Conservation (phyloP, 192 early-diverging fungal genomes). For the Coemansia sp. region DNA sequence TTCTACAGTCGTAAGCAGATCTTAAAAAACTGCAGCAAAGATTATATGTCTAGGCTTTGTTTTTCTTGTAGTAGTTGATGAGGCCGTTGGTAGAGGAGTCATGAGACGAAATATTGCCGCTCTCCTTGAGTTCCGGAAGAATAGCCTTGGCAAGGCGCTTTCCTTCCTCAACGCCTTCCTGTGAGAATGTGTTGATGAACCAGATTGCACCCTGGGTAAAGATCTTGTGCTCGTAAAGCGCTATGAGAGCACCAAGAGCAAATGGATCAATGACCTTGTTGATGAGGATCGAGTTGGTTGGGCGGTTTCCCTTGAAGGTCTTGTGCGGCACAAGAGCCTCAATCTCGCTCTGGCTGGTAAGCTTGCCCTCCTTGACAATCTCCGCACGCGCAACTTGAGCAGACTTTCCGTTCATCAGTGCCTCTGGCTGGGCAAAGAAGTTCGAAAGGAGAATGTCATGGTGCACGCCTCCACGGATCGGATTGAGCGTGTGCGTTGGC, state of each 20-base stretch:
- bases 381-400: constrained; percentile 79
- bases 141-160: constrained; percentile 98
- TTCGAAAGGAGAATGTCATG: constrained; percentile 98
- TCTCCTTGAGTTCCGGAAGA: constrained; percentile 79
- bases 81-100: constrained; percentile 95
- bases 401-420: constrained; percentile 91
- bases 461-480: constrained; percentile 78
- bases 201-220: constrained; percentile 98
- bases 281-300: constrained; percentile 96
- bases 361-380: constrained; percentile 63
- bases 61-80: constrained; percentile 86
- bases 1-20: no score
- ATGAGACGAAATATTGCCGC: constrained; percentile 64
- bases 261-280: constrained; percentile 83
- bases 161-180: constrained; percentile 96
- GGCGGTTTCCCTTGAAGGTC: constrained; percentile 96
- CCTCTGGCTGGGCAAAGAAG: constrained; percentile 99
- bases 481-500: constrained; percentile 91
- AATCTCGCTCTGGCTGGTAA: constrained; percentile 51
- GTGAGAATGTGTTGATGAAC: constrained; percentile 97
- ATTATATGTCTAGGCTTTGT: constrained; percentile 20
- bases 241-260: constrained; percentile 89
- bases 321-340: constrained; percentile 87
- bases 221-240: constrained; percentile 99
- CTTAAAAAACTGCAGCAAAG: not conserved